Evolutionary conservation across 2,329 filamentous ascomycete species (phyloP).

Genomic region (Sclerotinia minor): DNA sequence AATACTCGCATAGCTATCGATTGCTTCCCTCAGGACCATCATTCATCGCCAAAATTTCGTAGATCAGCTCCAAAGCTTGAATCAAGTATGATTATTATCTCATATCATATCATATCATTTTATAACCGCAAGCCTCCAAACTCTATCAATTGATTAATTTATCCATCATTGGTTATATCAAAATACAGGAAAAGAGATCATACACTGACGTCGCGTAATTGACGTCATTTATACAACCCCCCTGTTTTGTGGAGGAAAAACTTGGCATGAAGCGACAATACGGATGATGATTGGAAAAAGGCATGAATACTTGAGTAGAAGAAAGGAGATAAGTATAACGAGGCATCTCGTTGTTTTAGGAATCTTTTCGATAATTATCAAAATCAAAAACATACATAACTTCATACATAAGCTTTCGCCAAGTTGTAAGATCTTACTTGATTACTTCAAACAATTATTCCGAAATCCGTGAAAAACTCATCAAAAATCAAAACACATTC

Average conservation of each 20-base stretch:
- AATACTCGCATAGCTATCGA: not conserved
- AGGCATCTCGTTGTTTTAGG: not conserved
- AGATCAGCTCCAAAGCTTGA: not conserved
- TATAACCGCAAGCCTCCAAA: not conserved
- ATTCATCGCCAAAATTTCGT: not conserved
- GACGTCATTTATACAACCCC: slow-evolving; percentile 10
- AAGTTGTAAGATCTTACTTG: not conserved
- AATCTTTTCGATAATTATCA: not conserved
- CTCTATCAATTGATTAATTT: not conserved
- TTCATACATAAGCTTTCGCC: not conserved
- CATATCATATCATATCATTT: not conserved
- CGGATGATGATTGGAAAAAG: not conserved
- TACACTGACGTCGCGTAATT: slow-evolving; percentile 7
- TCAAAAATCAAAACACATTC: not conserved
- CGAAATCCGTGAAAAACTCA: not conserved
- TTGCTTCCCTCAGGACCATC: not conserved
- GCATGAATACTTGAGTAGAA: too few species aligned
- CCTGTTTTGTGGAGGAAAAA: not conserved
- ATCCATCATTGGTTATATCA: not conserved
- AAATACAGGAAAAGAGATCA: not conserved
- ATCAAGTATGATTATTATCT: not conserved
- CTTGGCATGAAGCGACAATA: slow-evolving; percentile 12
- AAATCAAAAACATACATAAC: not conserved
- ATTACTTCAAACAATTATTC: not conserved
- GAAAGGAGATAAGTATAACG: slow-evolving; percentile 8